phyloP scores from a whole-genome alignment of 1,284 basidiomycete species.

The Mixia osmundae region DNA sequence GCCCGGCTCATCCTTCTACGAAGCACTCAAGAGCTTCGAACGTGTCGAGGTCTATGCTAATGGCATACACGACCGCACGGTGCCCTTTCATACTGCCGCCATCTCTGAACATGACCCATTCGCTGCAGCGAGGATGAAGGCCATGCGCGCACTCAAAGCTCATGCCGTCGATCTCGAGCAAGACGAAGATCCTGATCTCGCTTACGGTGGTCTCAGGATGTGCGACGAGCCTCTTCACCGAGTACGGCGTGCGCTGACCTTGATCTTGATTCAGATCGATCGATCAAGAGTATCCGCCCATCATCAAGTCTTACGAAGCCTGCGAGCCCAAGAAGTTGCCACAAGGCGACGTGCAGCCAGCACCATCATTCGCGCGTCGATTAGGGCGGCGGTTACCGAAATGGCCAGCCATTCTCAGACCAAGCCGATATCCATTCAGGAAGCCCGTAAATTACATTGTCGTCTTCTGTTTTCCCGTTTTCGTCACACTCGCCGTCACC shows the following conservation, averaged over 20 bases:
- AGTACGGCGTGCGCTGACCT: not conserved
- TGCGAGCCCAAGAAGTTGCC: not conserved
- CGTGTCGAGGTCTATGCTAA: not conserved
- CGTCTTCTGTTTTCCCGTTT: slow-evolving; percentile 4
- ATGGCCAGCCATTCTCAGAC: too few relatives aligned
- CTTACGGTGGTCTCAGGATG: slow-evolving; percentile 11
- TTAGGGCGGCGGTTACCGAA: not conserved
- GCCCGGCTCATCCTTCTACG: slow-evolving; percentile 27
- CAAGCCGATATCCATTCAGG: not conserved
- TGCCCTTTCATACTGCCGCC: slow-evolving; percentile 53
- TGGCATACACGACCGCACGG: slow-evolving; percentile 48
- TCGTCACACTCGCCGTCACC: slow-evolving; percentile 4
- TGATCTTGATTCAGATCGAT: not conserved
- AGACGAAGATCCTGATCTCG: slow-evolving; percentile 4
- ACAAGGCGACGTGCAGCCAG: not conserved
- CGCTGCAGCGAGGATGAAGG: slow-evolving; percentile 10
- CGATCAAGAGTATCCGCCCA: not conserved
- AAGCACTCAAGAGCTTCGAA: not conserved
- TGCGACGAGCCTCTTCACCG: too few relatives aligned
- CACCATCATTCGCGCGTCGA: not conserved
- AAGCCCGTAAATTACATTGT: slow-evolving; percentile 6
- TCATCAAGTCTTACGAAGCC: not conserved
- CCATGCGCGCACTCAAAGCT: slow-evolving; percentile 4
- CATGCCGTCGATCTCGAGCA: slow-evolving; percentile 8
- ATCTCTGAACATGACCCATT: slow-evolving; percentile 40